phyloP scores from a whole-genome alignment of 108 stramenopile genomes.

The Nitzschia palea region DNA sequence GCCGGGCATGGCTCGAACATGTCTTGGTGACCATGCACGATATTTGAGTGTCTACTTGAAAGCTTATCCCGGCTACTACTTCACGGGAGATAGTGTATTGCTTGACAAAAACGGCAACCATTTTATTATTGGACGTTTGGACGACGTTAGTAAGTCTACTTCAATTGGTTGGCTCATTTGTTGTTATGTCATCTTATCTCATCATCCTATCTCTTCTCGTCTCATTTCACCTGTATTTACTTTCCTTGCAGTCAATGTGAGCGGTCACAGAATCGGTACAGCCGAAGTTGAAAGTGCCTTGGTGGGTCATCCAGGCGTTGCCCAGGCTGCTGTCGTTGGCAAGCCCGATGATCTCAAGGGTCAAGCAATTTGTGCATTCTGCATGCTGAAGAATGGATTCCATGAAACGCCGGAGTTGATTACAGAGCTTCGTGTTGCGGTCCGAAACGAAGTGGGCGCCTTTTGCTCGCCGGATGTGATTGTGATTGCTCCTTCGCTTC shows the following conservation, averaged over 20 bases:
- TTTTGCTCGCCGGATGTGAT: conserved; percentile 95
- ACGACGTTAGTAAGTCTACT: conserved; percentile 70
- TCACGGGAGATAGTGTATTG: conserved; percentile 94
- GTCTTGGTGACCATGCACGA: conserved; percentile 93
- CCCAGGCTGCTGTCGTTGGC: conserved; percentile 94
- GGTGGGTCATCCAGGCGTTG: conserved; percentile 85
- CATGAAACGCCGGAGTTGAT: conserved; percentile 68
- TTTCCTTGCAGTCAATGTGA: conserved; percentile 70
- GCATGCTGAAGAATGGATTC: conserved; percentile 67
- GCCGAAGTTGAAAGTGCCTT: conserved; percentile 95
- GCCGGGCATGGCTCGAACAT: conserved; percentile 96
- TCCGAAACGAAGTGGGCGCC: conserved; percentile 86
- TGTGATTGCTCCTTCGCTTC: conserved; percentile 72
- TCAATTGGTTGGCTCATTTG: neutral
- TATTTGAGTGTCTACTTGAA: conserved; percentile 92
- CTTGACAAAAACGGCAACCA: conserved; percentile 94
- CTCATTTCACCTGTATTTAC: neutral
- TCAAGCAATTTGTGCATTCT: conserved; percentile 80
- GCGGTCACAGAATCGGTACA: conserved; percentile 97
- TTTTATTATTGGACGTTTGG: conserved; percentile 97
- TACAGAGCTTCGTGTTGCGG: conserved; percentile 75
- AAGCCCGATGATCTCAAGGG: conserved; percentile 92
- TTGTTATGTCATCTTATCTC: too few species aligned
- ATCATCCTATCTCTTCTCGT: neutral
- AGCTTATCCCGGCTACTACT: conserved; percentile 97